Base-by-base conservation (phyloP, 75 land plant species). In the Cupressus sempervirens region DNA sequence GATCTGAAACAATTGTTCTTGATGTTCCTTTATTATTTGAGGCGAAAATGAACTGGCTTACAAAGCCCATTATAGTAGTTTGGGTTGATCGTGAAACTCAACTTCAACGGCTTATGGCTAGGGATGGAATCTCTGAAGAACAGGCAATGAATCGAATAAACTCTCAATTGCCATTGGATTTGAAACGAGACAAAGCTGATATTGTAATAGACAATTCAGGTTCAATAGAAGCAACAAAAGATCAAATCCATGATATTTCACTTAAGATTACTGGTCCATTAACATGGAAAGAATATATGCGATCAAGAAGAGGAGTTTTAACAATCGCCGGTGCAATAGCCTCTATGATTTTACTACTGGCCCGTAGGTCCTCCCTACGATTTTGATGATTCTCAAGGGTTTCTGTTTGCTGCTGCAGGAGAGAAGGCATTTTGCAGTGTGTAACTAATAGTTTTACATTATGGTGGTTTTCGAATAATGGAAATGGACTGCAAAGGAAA, bases 51-150 rank as follows among this genome's bases (percentile, higher is more conserved):
- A 87, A 94, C 82, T 86, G 83, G 73, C 87, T 95, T 90, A 97
- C 99, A 45, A 88, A 88, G 30, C 98, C 99, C 15, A 83, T 94
- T 46, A 88, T 97, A 79, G 99, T 96, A 29, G 96, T 97, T 18
- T 96, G 99, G 98, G 98, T 97, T 14, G 98, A 97, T 86, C 88
- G 92, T 34, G 89, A 91, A 29, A 95, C 96, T n/a, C 97, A 97
- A 77, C 92, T 96, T 83, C 87, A 83, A 16, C 91, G 99, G 20
- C 92, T 97, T 10, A 89, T 94, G 87, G 88, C 88, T 10, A 91
- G 99, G 53, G 98, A 97, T 85, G 88, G 90, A 45, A 84, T 89
- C 41, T 89, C 94, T 3, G 91, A 92, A 56, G 96, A 97, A 83
- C 93, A 94, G 74, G 96, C 96, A 6, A 80, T 75, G 48, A 93